A percentile compares a stretch with the other conserved stretches of the same genome.
Conservation (phyloP, 1,139 yeast species). For the Trichomonascaceae sp. region DNA sequence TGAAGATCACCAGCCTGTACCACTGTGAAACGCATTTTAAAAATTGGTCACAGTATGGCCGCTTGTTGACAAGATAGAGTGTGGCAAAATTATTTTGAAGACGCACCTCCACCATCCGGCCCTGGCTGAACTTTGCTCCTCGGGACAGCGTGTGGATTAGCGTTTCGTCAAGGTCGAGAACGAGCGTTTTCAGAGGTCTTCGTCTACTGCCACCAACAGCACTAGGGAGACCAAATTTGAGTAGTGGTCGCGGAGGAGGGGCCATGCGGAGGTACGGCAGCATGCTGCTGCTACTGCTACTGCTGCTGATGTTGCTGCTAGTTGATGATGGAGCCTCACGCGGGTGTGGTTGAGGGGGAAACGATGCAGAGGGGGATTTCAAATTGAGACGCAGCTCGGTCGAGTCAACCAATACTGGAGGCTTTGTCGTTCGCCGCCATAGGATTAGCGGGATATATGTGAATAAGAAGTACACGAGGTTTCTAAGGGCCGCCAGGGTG, state of each 20-base stretch:
- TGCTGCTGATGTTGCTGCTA: not conserved
- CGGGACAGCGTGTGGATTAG: conserved; percentile 80
- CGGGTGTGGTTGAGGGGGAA: conserved; percentile 1
- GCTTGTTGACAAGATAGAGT: conserved; percentile 76
- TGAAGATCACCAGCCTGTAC: conserved; percentile 81
- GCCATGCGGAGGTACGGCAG: conserved; percentile 5
- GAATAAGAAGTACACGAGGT: too few relatives aligned
- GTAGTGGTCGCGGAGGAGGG: conserved; percentile 14
- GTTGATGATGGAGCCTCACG: not conserved
- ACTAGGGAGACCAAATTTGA: too few relatives aligned
- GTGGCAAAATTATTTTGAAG: conserved; percentile 51
- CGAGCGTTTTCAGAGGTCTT: conserved; percentile 50
- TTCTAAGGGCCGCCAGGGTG: not conserved
- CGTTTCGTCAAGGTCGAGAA: conserved; percentile 87
- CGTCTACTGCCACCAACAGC: too few relatives aligned
- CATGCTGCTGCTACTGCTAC: conserved; percentile 2
- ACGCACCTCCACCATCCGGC: conserved; percentile 78
- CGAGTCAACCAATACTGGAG: not conserved
- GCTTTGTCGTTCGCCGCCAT: not conserved
- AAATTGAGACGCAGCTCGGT: not conserved
- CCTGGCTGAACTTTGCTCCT: conserved; percentile 40
- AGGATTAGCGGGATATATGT: too few relatives aligned
- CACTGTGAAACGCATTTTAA: conserved; percentile 66
- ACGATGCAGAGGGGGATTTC: conserved; percentile 4
- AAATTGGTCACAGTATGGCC: conserved; percentile 85